Base-by-base conservation (phyloP, 139 green algal genomes). In the Micractinium sp. region DNA sequence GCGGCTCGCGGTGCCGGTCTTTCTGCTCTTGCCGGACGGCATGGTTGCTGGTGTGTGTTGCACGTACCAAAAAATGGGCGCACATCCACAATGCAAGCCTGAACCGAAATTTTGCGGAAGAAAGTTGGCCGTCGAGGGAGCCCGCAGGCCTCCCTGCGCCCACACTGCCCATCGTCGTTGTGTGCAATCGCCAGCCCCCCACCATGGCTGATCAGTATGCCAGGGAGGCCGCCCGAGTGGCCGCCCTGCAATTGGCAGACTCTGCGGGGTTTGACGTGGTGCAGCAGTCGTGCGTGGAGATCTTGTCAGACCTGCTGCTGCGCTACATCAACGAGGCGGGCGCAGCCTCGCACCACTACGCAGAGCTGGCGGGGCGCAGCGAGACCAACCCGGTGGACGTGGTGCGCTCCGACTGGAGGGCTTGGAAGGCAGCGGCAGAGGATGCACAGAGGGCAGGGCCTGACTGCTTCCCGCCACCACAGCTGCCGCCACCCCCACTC, bases 251-350 rank as follows among this genome's bases (percentile, higher is more conserved):
- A 85, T 89, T 98, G 22, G 92, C 92, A 0, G 93, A 97, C 53
- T 53, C 90, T 9, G 81, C 94, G 5, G 96, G 95, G 19, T 98
- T 96, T 76, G 92, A 98, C 76, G 87, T 89, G 0, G 92, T 94
- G 25, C 97, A 99, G 47, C 91, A 96, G 13, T 96, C 92, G 7
- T 93, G 95, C 1, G 35, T 94, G 0, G 96, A 99, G 1, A 92
- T 97, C 0, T 85, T 99, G 20, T 88, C 93, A 23, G 97, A 99
- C 33, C 84, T 99, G 38, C 77, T 98, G 76, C 60, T 98, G 33
- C 93, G 94, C 0, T 98, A 97, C 84, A 88, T 98, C 15, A 71
- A 88, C 7, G 94, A 98, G 75, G 60, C 98, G 0, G 95, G 95
- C 12, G 85, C 77, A 14, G 89, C 90, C 2, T 89, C 94, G 0